Base-by-base conservation (phyloP, 345 rosid species). In the Noccaea caerulescens region DNA sequence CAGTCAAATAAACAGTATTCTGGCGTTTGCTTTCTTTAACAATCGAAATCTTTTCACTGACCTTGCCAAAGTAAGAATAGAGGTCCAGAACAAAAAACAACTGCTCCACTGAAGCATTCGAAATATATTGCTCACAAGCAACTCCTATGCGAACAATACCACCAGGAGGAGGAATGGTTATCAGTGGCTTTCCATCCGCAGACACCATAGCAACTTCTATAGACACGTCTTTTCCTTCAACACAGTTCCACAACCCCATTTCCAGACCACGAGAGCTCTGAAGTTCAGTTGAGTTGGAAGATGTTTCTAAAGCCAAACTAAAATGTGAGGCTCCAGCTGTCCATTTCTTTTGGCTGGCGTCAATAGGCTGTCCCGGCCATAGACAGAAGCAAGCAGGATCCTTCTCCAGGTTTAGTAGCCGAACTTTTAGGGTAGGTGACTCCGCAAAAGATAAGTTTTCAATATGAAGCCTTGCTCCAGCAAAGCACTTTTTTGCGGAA, bases 281-380 rank as follows among this genome's bases (percentile, higher is more conserved):
- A 52, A 33, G 51, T 58, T 72, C 77, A 39, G 63, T 67, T 49
- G 71, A 83, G 72, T 68, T 76, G 58, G 77, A 12, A 66, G 83
- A 73, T 72, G 98, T 86, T 82, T 87, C 97, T 67, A 94, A 83
- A 75, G 88, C 89, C 79, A 94, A 81, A 84, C 84, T 80, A 74
- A 91, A 68, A 34, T 79, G 77, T 7, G 92, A 81, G 32, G 87
- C 95, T 71, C 87, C 87, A 73, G 86, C 79, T 42, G 83, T 81
- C 92, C 89, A 91, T 79, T 94, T 94, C 81, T 84, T 91, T 83
- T 83, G 93, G 91, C 99, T 94, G 66, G 98, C 93, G 80, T 91
- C 97, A 77, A 89, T 69, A 9, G 98, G 96, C 77, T 94, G 98
- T 63, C 86, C 96, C 9, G 80, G 79, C 99, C 98, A 94, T 55